phyloP scores from a whole-genome alignment of 2,329 filamentous ascomycete genomes.

The Phyllosticta paracitricarpa region DNA sequence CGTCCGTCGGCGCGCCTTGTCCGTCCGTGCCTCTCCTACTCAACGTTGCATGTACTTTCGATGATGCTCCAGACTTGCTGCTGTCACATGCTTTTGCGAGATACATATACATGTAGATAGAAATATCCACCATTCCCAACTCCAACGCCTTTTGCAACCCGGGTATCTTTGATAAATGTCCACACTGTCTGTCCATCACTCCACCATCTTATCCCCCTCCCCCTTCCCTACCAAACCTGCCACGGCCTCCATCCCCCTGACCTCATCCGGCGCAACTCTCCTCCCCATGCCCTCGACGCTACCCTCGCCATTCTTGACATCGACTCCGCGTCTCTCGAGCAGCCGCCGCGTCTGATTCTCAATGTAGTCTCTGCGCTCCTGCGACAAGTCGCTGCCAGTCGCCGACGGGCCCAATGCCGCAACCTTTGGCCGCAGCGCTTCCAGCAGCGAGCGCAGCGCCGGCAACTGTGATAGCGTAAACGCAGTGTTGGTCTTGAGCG shows the following conservation, averaged over 20 bases:
- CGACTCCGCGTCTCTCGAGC: slow-evolving; percentile 62
- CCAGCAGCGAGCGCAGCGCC: slow-evolving; percentile 61
- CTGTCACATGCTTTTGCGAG: not conserved
- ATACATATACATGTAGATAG: too few species aligned
- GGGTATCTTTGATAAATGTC: not conserved
- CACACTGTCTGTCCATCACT: not conserved
- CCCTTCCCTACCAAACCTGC: not conserved
- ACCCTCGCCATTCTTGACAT: slow-evolving; percentile 29
- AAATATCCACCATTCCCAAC: not conserved
- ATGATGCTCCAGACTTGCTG: not conserved
- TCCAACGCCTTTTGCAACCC: not conserved
- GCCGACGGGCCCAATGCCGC: slow-evolving; percentile 27
- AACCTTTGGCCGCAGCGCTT: slow-evolving; percentile 57
- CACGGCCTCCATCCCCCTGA: slow-evolving; percentile 28
- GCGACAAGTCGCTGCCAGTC: slow-evolving; percentile 38
- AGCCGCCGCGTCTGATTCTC: slow-evolving; percentile 48
- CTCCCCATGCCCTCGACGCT: slow-evolving; percentile 19
- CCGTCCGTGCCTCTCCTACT: not conserved
- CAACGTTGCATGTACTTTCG: not conserved
- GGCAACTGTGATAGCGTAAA: slow-evolving; percentile 80
- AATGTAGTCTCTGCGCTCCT: slow-evolving; percentile 71
- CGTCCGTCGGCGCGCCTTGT: not conserved
- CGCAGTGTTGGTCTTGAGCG: slow-evolving; percentile 57
- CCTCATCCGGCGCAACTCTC: slow-evolving; percentile 23
- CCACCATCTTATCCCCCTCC: slow-evolving; percentile 5